These are phyloP conservation scores for Komagataella pastoris DNA, from an alignment of 805 yeast genomes.

Conservation along the genomic window DNA sequence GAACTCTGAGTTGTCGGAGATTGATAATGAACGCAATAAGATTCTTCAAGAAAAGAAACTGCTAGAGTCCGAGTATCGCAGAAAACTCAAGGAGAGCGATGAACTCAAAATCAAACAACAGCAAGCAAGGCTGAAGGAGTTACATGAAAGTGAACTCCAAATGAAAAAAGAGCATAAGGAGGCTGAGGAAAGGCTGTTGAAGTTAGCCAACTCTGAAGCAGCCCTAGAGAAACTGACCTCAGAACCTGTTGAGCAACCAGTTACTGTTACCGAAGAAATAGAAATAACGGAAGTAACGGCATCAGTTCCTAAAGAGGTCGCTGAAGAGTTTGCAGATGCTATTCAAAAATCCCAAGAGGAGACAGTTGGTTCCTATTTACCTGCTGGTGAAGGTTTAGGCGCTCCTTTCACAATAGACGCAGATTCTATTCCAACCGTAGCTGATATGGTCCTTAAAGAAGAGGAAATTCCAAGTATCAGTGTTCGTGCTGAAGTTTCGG, in stretches of 20 bases:
- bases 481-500: background rate
- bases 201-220: background rate
- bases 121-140: slow-evolving; percentile 1
- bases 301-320: background rate
- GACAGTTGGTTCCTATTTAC: background rate
- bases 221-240: background rate
- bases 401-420: background rate
- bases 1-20: background rate
- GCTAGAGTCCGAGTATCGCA: background rate
- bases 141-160: background rate
- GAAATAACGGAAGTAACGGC: background rate
- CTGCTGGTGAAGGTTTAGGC: background rate
- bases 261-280: slow-evolving; percentile 1
- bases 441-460: background rate
- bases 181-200: background rate
- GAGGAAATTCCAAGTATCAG: background rate
- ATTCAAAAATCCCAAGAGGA: background rate
- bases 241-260: background rate
- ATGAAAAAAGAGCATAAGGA: background rate
- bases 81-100: slow-evolving; percentile 1
- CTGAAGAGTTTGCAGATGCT: background rate
- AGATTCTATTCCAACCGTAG: background rate
- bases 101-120: background rate
- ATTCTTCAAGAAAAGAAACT: background rate
- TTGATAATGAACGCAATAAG: background rate